Conservation (phyloP, 2,329 filamentous ascomycete genomes). For the Beauveria pseudobassiana region DNA sequence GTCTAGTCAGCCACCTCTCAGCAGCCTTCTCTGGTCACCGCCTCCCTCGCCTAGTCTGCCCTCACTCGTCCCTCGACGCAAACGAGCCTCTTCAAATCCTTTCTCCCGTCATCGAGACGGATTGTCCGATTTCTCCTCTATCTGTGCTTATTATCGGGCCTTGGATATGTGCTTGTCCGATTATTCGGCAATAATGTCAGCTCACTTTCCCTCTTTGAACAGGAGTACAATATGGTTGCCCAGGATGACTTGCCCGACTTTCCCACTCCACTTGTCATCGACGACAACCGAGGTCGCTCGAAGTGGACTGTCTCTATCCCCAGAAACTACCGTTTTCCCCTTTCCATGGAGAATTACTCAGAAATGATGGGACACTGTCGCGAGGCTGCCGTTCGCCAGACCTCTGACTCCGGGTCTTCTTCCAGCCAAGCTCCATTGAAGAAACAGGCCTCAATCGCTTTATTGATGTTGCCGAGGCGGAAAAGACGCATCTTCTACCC, state of each 20-base stretch:
- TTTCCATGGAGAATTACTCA: constrained; percentile 57
- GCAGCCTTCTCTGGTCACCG: constrained; percentile 57
- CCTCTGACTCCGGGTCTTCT: constrained; percentile 32
- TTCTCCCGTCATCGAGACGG: constrained; percentile 42
- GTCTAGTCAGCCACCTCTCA: constrained; percentile 57
- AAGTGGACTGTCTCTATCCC: constrained; percentile 83
- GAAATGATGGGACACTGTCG: constrained; percentile 62
- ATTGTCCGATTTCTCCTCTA: constrained; percentile 50
- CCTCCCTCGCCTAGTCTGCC: constrained; percentile 68
- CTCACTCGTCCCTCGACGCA: constrained; percentile 56
- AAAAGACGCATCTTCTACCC: constrained; percentile 55
- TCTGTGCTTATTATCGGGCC: constrained; percentile 39
- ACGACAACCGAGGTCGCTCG: constrained; percentile 54
- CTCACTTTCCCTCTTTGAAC: constrained; percentile 37
- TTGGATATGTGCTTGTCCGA: constrained; percentile 40
- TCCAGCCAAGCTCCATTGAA: constrained; percentile 33
- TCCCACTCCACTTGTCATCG: constrained; percentile 64
- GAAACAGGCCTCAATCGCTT: constrained; percentile 56
- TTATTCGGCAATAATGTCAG: constrained; percentile 22
- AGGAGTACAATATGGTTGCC: constrained; percentile 59
- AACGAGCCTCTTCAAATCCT: constrained; percentile 49
- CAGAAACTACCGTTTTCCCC: constrained; percentile 55
- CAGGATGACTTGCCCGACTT: constrained; percentile 61
- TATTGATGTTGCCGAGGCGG: constrained; percentile 67
- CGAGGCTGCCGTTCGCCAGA: constrained; percentile 54